These are phyloP conservation scores for Populus hybrid DNA, from an alignment of 441 rosid genomes.

Conservation along the genomic window DNA sequence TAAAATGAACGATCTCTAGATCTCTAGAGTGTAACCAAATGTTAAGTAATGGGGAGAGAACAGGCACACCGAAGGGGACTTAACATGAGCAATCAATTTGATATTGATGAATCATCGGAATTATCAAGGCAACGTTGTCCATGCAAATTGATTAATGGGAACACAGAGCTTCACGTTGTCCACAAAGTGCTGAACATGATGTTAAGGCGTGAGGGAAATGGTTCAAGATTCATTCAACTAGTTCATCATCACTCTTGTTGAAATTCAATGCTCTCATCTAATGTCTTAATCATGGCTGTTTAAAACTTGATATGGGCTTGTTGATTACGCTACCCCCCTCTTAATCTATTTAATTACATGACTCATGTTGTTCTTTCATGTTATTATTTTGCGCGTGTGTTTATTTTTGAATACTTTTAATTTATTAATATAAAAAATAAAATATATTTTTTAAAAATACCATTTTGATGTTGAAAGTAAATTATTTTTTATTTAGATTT, in stretches of 20 bases:
- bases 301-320: neutral
- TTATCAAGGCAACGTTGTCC: neutral
- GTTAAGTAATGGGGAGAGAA: neutral
- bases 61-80: conserved; percentile 26
- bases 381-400: too few species aligned
- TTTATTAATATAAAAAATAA: too few species aligned
- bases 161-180: conserved; percentile 29
- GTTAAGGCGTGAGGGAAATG: conserved; percentile 23
- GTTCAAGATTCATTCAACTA: conserved; percentile 5
- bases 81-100: conserved; percentile 18
- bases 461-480: neutral
- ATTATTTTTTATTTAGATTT: too few species aligned
- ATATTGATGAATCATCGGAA: neutral
- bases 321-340: too few species aligned
- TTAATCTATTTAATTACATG: too few species aligned
- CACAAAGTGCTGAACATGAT: conserved; percentile 32
- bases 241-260: conserved; percentile 7
- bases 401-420: too few species aligned
- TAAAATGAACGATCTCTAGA: neutral
- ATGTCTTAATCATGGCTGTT: conserved; percentile 17
- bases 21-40: conserved; percentile 4
- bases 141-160: conserved; percentile 15
- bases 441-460: too few species aligned
- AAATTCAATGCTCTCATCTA: neutral
- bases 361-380: neutral